phyloP scores from a whole-genome alignment of 192 early-diverging fungal genomes.

The Cladochytrium replicatum region DNA sequence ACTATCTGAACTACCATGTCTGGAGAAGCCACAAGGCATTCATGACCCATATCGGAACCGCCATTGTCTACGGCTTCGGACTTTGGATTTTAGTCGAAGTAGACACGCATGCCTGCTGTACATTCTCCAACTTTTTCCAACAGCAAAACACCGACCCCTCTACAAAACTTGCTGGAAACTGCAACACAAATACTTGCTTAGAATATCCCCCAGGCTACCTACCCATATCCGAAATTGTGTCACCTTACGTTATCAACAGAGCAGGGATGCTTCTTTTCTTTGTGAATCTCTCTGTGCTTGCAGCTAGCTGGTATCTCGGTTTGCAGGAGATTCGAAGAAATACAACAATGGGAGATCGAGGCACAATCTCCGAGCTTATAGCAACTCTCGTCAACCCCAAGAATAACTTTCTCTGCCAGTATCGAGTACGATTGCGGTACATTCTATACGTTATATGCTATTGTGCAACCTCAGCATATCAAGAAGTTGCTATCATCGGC shows the following conservation, averaged over 20 bases:
- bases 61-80: background rate
- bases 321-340: background rate
- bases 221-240: too few species aligned
- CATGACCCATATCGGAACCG: background rate
- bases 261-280: background rate
- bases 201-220: too few species aligned
- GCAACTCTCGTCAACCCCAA: background rate
- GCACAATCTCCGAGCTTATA: background rate
- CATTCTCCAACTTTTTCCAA: too few species aligned
- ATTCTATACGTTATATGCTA: background rate
- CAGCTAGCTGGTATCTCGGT: background rate
- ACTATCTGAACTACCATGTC: background rate
- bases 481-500: background rate
- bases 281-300: background rate
- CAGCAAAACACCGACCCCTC: too few species aligned
- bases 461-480: background rate
- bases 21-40: background rate
- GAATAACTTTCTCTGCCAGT: background rate
- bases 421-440: background rate
- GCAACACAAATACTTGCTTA: background rate
- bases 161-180: too few species aligned
- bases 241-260: too few species aligned
- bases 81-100: background rate
- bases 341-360: background rate
- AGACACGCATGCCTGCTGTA: background rate